phyloP scores from a whole-genome alignment of 352 stramenopile genomes.

The Pythium diclinum region DNA sequence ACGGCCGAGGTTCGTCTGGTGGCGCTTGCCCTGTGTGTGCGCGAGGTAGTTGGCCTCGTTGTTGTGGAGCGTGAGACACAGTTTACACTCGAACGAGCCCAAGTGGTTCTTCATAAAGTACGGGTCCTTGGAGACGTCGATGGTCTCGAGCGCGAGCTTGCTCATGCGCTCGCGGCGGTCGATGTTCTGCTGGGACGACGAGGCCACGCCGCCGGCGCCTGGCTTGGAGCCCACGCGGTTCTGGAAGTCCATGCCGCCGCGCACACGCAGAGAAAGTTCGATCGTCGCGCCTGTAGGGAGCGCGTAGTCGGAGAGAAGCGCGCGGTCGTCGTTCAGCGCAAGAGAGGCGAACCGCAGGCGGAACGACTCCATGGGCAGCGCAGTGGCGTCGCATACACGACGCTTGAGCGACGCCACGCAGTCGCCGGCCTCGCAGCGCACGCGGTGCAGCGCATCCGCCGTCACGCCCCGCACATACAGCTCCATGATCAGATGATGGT shows the following conservation, averaged over 20 bases:
- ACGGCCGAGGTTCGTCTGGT: conserved; percentile 95
- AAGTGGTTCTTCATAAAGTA: conserved; percentile 99
- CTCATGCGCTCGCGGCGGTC: conserved; percentile 95
- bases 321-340: conserved; percentile 22
- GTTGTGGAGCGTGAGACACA: conserved; percentile 98
- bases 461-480: conserved; percentile 30
- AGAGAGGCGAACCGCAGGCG: conserved; percentile 26
- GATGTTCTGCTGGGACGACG: conserved; percentile 78
- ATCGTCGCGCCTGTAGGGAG: conserved; percentile 23
- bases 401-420: conserved; percentile 22
- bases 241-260: conserved; percentile 78
- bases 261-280: conserved; percentile 19
- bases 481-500: conserved; percentile 20
- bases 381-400: conserved; percentile 22
- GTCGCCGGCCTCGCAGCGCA: conserved; percentile 10
- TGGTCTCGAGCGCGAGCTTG: conserved; percentile 97
- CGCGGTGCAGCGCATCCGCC: conserved; percentile 20
- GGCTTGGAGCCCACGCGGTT: conserved; percentile 84
- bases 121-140: conserved; percentile 98
- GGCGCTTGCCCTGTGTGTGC: conserved; percentile 98
- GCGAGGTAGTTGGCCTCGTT: conserved; percentile 99
- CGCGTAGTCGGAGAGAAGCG: conserved; percentile 21
- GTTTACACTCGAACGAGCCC: conserved; percentile 98
- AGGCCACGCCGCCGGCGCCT: conserved; percentile 69
- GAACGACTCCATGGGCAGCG: conserved; percentile 21